Conservation (phyloP, 805 yeast species). For the Metschnikowia bowlesiae region DNA sequence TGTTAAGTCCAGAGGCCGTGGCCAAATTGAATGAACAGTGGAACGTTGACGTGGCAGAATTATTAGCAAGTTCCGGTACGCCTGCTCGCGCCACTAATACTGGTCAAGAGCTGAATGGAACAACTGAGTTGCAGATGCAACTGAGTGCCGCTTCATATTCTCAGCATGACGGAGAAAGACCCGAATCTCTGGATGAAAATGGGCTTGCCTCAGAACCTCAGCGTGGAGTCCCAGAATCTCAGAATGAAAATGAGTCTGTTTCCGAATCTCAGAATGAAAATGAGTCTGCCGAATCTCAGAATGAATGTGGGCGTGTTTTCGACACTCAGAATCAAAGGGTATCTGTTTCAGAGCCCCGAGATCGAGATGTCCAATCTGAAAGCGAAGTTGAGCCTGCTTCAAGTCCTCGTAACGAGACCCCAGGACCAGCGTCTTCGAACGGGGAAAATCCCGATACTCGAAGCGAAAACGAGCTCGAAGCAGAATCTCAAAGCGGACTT, state of each 20-base stretch:
- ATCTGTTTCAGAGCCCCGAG: not conserved
- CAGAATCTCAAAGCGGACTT: not conserved
- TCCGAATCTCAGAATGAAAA: not conserved
- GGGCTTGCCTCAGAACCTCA: not conserved
- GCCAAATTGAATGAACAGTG: conserved; percentile 1
- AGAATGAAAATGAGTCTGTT: not conserved
- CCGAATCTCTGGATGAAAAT: too few relatives aligned
- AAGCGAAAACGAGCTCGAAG: too few relatives aligned
- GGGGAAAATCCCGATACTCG: too few relatives aligned
- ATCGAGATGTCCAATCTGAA: too few relatives aligned
- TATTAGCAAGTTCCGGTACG: not conserved
- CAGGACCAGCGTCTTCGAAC: too few relatives aligned
- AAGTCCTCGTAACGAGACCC: too few relatives aligned
- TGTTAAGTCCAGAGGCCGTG: conserved; percentile 8
- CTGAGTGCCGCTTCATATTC: not conserved
- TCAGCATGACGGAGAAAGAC: too few relatives aligned
- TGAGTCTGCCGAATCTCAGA: not conserved
- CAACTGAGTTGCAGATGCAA: not conserved
- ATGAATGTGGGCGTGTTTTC: not conserved
- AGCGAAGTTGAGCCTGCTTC: too few relatives aligned
- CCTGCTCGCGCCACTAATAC: not conserved
- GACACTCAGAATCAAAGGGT: not conserved
- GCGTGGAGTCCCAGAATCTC: not conserved
- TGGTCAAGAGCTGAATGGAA: not conserved
- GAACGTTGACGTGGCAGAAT: not conserved